A percentile compares a stretch with the other conserved stretches of the same genome.
Conservation (phyloP, 2,329 filamentous ascomycete genomes). For the Elsinoe perseae region DNA sequence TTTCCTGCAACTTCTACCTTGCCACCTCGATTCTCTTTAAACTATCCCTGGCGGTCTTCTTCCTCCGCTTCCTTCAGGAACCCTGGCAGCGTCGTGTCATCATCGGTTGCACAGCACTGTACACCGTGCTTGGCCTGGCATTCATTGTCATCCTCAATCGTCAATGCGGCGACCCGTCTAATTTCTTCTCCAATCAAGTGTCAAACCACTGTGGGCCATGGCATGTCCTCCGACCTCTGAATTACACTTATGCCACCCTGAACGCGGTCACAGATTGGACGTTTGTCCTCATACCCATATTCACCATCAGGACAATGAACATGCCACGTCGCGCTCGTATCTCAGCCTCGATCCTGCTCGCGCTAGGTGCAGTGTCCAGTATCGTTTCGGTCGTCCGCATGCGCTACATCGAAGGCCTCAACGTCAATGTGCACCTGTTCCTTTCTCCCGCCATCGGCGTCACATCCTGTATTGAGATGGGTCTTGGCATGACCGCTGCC, state of each 20-base stretch:
- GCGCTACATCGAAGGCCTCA: conserved; percentile 19
- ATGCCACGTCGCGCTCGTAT: conserved; percentile 36
- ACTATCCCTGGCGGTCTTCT: conserved; percentile 39
- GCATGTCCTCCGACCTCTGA: conserved; percentile 20
- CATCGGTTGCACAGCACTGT: conserved; percentile 26
- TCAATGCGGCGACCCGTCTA: conserved; percentile 26
- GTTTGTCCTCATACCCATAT: conserved; percentile 34
- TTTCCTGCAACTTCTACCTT: conserved; percentile 34
- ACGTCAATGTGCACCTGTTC: conserved; percentile 22
- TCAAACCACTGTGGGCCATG: conserved; percentile 20
- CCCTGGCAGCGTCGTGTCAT: conserved; percentile 31
- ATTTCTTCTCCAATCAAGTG: conserved; percentile 21
- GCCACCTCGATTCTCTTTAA: conserved; percentile 37
- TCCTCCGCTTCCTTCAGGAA: conserved; percentile 36
- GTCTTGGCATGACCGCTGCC: conserved; percentile 29
- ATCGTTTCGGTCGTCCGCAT: conserved; percentile 24
- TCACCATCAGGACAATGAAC: conserved; percentile 35
- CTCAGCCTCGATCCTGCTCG: conserved; percentile 35
- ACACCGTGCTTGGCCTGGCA: conserved; percentile 25
- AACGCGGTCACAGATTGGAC: conserved; percentile 33
- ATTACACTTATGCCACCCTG: conserved; percentile 25
- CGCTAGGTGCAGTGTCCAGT: conserved; percentile 29
- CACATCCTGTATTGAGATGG: conserved; percentile 27
- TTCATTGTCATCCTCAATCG: conserved; percentile 27
- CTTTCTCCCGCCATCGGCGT: conserved; percentile 23